Percentiles rank a stretch among this genome's conserved stretches.
These are phyloP conservation scores for Populus hybrid DNA, from an alignment of 441 rosid genomes.

Conservation along the genomic window DNA sequence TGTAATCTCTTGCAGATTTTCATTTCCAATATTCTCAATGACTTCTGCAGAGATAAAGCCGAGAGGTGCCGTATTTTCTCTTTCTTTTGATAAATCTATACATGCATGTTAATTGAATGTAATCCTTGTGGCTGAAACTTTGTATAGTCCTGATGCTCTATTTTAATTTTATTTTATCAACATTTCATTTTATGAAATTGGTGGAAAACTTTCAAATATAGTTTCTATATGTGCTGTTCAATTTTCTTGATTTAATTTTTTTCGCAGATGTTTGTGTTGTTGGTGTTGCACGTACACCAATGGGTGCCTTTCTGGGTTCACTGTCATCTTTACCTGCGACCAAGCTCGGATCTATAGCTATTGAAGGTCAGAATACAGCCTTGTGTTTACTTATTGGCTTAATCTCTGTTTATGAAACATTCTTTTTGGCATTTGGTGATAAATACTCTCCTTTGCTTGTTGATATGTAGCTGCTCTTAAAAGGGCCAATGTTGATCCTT, in stretches of 20 bases:
- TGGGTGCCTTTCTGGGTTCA: conserved; percentile 92
- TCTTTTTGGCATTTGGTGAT: conserved; percentile 10
- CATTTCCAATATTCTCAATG: conserved; percentile 34
- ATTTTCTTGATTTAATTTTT: conserved; percentile 10
- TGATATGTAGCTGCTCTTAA: conserved; percentile 71
- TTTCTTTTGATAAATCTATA: background rate
- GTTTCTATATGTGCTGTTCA: background rate
- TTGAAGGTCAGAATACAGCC: conserved; percentile 49
- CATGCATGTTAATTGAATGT: background rate
- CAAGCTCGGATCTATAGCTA: conserved; percentile 90
- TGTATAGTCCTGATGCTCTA: background rate
- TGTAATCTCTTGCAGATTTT: conserved; percentile 32
- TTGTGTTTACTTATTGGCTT: background rate
- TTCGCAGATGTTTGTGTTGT: conserved; percentile 83
- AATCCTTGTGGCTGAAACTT: background rate
- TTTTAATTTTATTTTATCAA: background rate
- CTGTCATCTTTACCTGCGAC: conserved; percentile 82
- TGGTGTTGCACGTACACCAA: conserved; percentile 95
- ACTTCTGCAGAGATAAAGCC: conserved; percentile 65
- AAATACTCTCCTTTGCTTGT: background rate
- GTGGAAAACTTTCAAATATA: background rate
- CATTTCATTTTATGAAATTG: background rate
- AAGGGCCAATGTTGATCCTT: conserved; percentile 82
- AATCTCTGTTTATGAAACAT: conserved; percentile 2
- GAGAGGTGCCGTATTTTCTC: conserved; percentile 40